Evolutionary conservation across 2,329 filamentous ascomycete genomes (phyloP).

Genomic region (Scleromitrula shiraiana): DNA sequence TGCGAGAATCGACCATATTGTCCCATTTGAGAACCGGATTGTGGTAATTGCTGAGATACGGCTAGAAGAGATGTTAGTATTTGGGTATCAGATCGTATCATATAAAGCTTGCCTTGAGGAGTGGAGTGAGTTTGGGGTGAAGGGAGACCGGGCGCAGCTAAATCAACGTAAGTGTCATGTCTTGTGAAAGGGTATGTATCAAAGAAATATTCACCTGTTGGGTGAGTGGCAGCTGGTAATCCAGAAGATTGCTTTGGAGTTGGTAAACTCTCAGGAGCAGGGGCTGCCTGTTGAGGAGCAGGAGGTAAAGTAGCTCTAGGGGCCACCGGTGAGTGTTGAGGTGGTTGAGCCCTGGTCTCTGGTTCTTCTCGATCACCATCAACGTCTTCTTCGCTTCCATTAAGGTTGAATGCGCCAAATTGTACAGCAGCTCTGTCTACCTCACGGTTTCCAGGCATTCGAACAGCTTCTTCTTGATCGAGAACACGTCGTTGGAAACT

Average conservation of each 20-base stretch:
- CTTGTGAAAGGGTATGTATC: background rate
- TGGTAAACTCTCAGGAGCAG: conserved; percentile 47
- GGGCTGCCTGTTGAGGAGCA: conserved; percentile 43
- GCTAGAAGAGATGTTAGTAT: conserved; percentile 1
- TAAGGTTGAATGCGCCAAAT: conserved; percentile 91
- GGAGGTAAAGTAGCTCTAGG: conserved; percentile 84
- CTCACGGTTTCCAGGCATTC: conserved; percentile 95
- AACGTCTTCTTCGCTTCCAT: conserved; percentile 75
- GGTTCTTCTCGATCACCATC: conserved; percentile 93
- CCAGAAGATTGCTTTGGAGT: conserved; percentile 37
- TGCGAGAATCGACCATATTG: conserved; percentile 61
- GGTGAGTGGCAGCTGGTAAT: conserved; percentile 41
- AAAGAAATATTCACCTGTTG: conserved; percentile 29
- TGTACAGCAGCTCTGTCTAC: conserved; percentile 90
- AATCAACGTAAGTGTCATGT: conserved; percentile 8
- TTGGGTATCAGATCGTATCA: background rate
- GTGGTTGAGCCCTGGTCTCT: conserved; percentile 87
- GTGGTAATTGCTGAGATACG: conserved; percentile 26
- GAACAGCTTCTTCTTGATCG: conserved; percentile 94
- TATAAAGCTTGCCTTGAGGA: conserved; percentile 28
- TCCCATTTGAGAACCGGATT: conserved; percentile 37
- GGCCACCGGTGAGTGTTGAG: conserved; percentile 82
- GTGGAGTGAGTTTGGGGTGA: conserved; percentile 31
- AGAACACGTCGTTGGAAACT: conserved; percentile 80
- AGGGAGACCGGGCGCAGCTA: conserved; percentile 29